phyloP scores from a whole-genome alignment of 768 basidiomycete genomes.

The Tulasnella sp. region DNA sequence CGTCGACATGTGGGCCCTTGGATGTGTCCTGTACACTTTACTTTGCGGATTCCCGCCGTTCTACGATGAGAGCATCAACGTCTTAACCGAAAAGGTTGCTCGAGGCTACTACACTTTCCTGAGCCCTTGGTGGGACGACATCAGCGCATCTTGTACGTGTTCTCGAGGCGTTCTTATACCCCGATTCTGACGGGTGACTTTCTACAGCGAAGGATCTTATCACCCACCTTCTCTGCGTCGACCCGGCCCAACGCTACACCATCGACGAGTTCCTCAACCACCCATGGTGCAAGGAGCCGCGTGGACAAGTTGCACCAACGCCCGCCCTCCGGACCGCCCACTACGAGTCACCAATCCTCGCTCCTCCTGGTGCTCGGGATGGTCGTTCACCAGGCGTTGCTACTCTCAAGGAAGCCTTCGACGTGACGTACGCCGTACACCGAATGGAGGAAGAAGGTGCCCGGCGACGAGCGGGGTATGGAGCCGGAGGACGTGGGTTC shows the following conservation, averaged over 20 bases:
- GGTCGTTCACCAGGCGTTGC: slow-evolving; percentile 90
- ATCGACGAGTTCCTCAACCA: slow-evolving; percentile 97
- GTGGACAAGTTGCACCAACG: slow-evolving; percentile 59
- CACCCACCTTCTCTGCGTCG: slow-evolving; percentile 89
- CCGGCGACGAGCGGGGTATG: slow-evolving; percentile 74
- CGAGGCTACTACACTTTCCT: slow-evolving; percentile 96
- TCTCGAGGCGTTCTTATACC: neutral
- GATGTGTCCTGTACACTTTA: slow-evolving; percentile 97
- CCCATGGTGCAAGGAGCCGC: slow-evolving; percentile 73
- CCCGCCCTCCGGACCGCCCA: slow-evolving; percentile 47
- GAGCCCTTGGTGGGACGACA: slow-evolving; percentile 99
- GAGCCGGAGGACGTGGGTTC: slow-evolving; percentile 73
- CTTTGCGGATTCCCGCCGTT: slow-evolving; percentile 98
- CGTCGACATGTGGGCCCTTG: slow-evolving; percentile 99
- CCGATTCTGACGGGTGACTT: slow-evolving; percentile 29
- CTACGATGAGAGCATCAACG: slow-evolving; percentile 98
- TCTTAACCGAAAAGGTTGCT: slow-evolving; percentile 97
- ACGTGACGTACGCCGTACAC: slow-evolving; percentile 86
- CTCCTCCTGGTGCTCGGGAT: slow-evolving; percentile 66
- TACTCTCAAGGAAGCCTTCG: slow-evolving; percentile 95
- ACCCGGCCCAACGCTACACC: slow-evolving; percentile 91
- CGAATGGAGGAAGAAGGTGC: slow-evolving; percentile 99
- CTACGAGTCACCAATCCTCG: slow-evolving; percentile 88
- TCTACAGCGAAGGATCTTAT: slow-evolving; percentile 89
- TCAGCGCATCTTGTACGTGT: slow-evolving; percentile 66